These are phyloP conservation scores for Dipodascus albidus DNA, from an alignment of 805 yeast species.

Conservation along the genomic window DNA sequence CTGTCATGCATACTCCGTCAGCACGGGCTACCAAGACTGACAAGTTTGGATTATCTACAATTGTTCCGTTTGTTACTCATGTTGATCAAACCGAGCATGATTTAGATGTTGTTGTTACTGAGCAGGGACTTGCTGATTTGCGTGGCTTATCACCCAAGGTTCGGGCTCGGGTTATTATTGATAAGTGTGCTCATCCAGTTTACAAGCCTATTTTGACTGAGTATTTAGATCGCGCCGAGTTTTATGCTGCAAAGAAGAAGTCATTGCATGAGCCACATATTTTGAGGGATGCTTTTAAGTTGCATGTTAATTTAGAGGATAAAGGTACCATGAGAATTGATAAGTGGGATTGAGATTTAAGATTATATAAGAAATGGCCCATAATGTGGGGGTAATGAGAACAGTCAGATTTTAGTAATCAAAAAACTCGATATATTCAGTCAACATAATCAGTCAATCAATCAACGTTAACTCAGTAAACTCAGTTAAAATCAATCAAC, in stretches of 20 bases:
- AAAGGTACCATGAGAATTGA: conserved; percentile 95
- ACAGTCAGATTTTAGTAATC: too few relatives aligned
- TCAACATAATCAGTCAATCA: too few relatives aligned
- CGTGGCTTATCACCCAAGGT: conserved; percentile 94
- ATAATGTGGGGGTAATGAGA: too few relatives aligned
- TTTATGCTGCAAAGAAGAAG: conserved; percentile 60
- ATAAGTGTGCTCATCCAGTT: conserved; percentile 92
- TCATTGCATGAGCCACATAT: conserved; percentile 91
- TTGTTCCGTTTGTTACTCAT: conserved; percentile 94
- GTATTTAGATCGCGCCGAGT: conserved; percentile 75
- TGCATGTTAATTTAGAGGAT: conserved; percentile 83
- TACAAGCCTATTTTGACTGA: conserved; percentile 76
- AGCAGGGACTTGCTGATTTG: conserved; percentile 91
- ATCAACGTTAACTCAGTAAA: too few relatives aligned
- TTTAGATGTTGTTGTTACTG: conserved; percentile 86
- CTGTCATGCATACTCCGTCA: conserved; percentile 97
- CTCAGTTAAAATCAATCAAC: too few relatives aligned
- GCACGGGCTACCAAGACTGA: conserved; percentile 90
- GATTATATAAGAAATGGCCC: too few relatives aligned
- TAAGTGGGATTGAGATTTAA: conserved; percentile 50
- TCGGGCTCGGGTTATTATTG: conserved; percentile 76
- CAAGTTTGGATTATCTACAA: conserved; percentile 88
- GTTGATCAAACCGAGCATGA: conserved; percentile 98
- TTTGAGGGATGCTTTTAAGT: conserved; percentile 81
- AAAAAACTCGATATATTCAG: too few relatives aligned